Percentiles rank a stretch among this genome's conserved stretches.
Conservation (phyloP, 2,329 filamentous ascomycete species). For the Nothophoma quercina region DNA sequence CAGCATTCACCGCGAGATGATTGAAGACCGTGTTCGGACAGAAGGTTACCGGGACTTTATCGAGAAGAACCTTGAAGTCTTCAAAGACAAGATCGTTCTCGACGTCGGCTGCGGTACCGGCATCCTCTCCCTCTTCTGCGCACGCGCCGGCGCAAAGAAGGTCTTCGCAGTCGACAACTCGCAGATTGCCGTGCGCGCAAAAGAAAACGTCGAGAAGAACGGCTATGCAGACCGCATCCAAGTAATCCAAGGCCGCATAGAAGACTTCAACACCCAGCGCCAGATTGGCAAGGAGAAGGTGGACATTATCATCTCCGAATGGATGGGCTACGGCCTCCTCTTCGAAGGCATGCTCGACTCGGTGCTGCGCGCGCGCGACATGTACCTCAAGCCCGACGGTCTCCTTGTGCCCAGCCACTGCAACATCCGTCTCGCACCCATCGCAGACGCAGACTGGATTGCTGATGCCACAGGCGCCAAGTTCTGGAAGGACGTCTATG, state of each 20-base stretch:
- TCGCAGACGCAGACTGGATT: slow-evolving; percentile 79
- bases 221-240: slow-evolving; percentile 76
- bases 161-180: slow-evolving; percentile 94
- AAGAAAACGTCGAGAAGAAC: slow-evolving; percentile 84
- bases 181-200: slow-evolving; percentile 85
- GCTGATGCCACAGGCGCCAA: slow-evolving; percentile 70
- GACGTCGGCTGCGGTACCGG: slow-evolving; percentile 87
- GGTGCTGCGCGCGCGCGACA: slow-evolving; percentile 86
- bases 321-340: slow-evolving; percentile 95
- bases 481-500: slow-evolving; percentile 93
- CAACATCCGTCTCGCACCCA: slow-evolving; percentile 81
- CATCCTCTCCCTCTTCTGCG: slow-evolving; percentile 94
- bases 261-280: slow-evolving; percentile 77
- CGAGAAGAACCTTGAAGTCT: slow-evolving; percentile 87
- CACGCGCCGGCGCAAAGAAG: slow-evolving; percentile 82
- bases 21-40: slow-evolving; percentile 87
- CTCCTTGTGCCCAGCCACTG: slow-evolving; percentile 87
- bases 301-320: slow-evolving; percentile 95
- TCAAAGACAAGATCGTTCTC: slow-evolving; percentile 84
- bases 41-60: slow-evolving; percentile 95
- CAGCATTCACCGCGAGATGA: slow-evolving; percentile 96
- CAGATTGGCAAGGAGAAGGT: slow-evolving; percentile 63
- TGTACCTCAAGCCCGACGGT: slow-evolving; percentile 80
- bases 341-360: slow-evolving; percentile 97
- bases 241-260: slow-evolving; percentile 83